phyloP scores from a whole-genome alignment of 805 yeast species.

The Candida boleticola region DNA sequence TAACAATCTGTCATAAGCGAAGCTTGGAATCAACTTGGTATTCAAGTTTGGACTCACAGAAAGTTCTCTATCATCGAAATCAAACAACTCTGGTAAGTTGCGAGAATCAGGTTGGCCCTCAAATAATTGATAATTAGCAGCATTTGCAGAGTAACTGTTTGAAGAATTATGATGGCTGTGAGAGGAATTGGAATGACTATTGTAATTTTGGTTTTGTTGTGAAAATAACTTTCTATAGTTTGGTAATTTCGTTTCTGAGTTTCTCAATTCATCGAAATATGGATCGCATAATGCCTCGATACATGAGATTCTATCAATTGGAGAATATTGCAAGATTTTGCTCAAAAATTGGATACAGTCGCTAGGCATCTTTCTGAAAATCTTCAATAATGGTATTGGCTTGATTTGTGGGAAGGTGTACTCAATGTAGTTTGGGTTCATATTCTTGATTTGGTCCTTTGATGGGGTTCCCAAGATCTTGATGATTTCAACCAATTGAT shows the following conservation, averaged over 20 bases:
- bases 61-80: slow-evolving; percentile 51
- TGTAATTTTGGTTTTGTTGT: slow-evolving; percentile 28
- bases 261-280: slow-evolving; percentile 55
- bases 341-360: slow-evolving; percentile 58
- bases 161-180: slow-evolving; percentile 10
- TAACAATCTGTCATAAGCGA: slow-evolving; percentile 26
- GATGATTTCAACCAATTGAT: slow-evolving; percentile 94
- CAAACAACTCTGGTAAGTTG: slow-evolving; percentile 49
- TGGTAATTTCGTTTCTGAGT: slow-evolving; percentile 35
- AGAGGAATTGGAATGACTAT: slow-evolving; percentile 5
- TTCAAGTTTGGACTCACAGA: slow-evolving; percentile 43
- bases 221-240: slow-evolving; percentile 42
- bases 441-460: slow-evolving; percentile 83
- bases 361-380: slow-evolving; percentile 55
- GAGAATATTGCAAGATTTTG: slow-evolving; percentile 64
- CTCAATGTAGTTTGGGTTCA: slow-evolving; percentile 97
- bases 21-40: slow-evolving; percentile 41
- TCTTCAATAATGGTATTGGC: slow-evolving; percentile 69
- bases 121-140: slow-evolving; percentile 42
- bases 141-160: slow-evolving; percentile 26
- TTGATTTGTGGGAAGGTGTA: slow-evolving; percentile 90
- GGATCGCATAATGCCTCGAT: slow-evolving; percentile 48
- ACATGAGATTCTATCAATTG: slow-evolving; percentile 61
- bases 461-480: slow-evolving; percentile 95
- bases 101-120: slow-evolving; percentile 39